These are phyloP conservation scores for Coemansia furcata DNA, from an alignment of 192 early-diverging fungal genomes.

Conservation along the genomic window DNA sequence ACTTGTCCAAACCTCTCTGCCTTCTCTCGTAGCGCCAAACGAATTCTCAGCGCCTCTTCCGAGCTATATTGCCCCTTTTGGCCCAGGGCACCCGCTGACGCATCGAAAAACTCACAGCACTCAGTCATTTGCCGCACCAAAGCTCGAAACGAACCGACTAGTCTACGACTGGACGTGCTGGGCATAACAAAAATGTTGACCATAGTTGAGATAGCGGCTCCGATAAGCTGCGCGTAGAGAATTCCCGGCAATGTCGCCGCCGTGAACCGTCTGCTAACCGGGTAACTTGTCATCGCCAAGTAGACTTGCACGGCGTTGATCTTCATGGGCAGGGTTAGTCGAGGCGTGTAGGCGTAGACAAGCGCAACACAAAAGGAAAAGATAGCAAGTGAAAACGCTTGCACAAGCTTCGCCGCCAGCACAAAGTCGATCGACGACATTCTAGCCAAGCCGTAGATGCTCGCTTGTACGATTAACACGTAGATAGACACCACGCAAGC, in stretches of 20 bases:
- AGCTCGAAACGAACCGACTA: slow-evolving; percentile 16
- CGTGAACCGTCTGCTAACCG: neutral
- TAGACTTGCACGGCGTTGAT: slow-evolving; percentile 29
- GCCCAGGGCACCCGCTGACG: slow-evolving; percentile 11
- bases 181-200: slow-evolving; percentile 46
- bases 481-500: slow-evolving; percentile 17
- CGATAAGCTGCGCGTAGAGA: slow-evolving; percentile 36
- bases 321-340: slow-evolving; percentile 27
- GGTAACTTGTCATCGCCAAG: slow-evolving; percentile 23
- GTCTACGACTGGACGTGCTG: slow-evolving; percentile 33
- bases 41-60: slow-evolving; percentile 1
- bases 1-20: slow-evolving; percentile 27
- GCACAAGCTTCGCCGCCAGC: slow-evolving; percentile 15
- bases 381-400: slow-evolving; percentile 23
- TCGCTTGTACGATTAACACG: slow-evolving; percentile 22
- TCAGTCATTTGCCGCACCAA: slow-evolving; percentile 21
- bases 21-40: neutral
- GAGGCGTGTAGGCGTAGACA: slow-evolving; percentile 28
- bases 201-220: slow-evolving; percentile 25
- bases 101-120: slow-evolving; percentile 36
- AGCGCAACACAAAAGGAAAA: slow-evolving; percentile 29
- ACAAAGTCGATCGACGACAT: slow-evolving; percentile 13
- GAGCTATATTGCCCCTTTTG: slow-evolving; percentile 3
- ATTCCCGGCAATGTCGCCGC: slow-evolving; percentile 31
- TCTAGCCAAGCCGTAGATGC: slow-evolving; percentile 12